Conservation (phyloP, 2,329 filamentous ascomycete species). For the Penicillium sp. region DNA sequence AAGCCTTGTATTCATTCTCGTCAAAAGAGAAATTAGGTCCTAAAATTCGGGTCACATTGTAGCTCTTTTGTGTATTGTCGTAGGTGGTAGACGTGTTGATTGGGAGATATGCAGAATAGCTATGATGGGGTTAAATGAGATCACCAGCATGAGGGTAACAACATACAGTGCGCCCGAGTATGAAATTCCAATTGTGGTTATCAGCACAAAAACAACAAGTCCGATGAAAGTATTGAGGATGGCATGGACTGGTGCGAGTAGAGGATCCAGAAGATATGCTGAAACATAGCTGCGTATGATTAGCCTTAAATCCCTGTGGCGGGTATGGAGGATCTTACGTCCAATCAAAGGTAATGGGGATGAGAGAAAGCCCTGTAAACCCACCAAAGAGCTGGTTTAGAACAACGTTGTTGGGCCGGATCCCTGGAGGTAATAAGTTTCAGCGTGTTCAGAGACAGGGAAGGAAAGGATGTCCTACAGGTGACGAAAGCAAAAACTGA, state of each 20-base stretch:
- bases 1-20: constrained; percentile 33
- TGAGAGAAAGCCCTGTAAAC: constrained; percentile 64
- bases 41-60: constrained; percentile 37
- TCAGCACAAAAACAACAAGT: constrained; percentile 31
- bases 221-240: constrained; percentile 36
- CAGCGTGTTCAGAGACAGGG: neutral
- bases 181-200: constrained; percentile 35
- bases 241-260: constrained; percentile 33
- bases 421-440: constrained; percentile 21
- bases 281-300: constrained; percentile 19
- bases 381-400: constrained; percentile 62
- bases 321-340: constrained; percentile 20
- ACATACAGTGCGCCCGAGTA: constrained; percentile 34
- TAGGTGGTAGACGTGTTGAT: constrained; percentile 35
- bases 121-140: constrained; percentile 1
- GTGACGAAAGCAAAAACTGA: constrained; percentile 68
- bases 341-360: constrained; percentile 61
- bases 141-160: no score
- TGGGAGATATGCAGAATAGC: constrained; percentile 34
- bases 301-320: neutral
- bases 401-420: constrained; percentile 61
- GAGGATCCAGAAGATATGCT: constrained; percentile 30
- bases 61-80: constrained; percentile 36
- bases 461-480: constrained; percentile 44
- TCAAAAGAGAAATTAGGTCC: constrained; percentile 34